Evolutionary conservation across 805 yeast genomes (phyloP).

Genomic region (Myxozyma kluyveri): DNA sequence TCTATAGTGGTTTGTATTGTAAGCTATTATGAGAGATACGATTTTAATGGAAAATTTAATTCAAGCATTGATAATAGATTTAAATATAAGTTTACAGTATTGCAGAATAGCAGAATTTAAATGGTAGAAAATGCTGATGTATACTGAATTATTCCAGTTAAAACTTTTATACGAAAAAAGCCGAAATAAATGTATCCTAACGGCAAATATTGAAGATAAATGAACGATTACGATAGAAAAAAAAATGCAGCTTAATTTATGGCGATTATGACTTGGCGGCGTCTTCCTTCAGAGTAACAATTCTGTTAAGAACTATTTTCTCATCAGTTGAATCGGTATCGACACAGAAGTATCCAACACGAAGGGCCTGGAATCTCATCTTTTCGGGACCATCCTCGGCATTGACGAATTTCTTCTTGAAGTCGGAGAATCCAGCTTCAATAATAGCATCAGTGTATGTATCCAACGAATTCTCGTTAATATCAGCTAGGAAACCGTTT

Average conservation of each 20-base stretch:
- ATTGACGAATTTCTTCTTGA: slow-evolving; percentile 58
- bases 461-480: slow-evolving; percentile 75
- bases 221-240: not conserved
- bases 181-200: too few species aligned
- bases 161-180: too few species aligned
- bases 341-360: slow-evolving; percentile 92
- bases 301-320: slow-evolving; percentile 74
- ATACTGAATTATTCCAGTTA: not conserved
- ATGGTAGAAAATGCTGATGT: not conserved
- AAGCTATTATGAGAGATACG: too few species aligned
- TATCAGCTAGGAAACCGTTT: slow-evolving; percentile 81
- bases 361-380: slow-evolving; percentile 95
- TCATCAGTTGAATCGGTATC: slow-evolving; percentile 71
- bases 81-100: not conserved
- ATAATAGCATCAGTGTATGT: slow-evolving; percentile 63
- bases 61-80: not conserved
- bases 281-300: slow-evolving; percentile 90
- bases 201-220: not conserved
- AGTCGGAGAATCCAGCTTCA: slow-evolving; percentile 72
- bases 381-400: slow-evolving; percentile 62
- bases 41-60: too few species aligned
- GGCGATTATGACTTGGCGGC: not conserved
- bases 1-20: not conserved
- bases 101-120: not conserved
- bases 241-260: not conserved